phyloP scores from a whole-genome alignment of 2,329 filamentous ascomycete genomes.

The Claviceps purpurea region DNA sequence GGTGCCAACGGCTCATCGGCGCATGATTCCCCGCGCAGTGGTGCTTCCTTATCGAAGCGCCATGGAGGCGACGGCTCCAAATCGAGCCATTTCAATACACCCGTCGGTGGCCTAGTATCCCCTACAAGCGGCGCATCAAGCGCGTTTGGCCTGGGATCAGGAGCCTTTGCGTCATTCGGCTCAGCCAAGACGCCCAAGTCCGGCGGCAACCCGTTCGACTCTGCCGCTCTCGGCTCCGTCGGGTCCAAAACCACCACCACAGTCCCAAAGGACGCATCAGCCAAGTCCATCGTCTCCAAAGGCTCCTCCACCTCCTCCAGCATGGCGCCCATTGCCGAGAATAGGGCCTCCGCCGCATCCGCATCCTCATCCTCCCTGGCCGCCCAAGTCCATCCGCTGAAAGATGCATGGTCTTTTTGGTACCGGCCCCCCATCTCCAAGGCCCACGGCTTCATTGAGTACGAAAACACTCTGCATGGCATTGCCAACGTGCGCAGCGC shows the following conservation, averaged over 20 bases:
- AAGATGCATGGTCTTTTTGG: conserved; percentile 91
- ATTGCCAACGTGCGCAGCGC: conserved; percentile 70
- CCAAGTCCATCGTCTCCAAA: conserved; percentile 17
- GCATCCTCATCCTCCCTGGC: conserved; percentile 21
- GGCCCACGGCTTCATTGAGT: conserved; percentile 74
- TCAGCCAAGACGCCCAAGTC: conserved; percentile 80
- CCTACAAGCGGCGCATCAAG: conserved; percentile 55
- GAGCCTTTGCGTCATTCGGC: conserved; percentile 84
- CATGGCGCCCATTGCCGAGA: conserved; percentile 35
- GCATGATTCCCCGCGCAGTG: conserved; percentile 47
- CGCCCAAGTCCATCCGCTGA: conserved; percentile 44
- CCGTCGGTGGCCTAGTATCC: conserved; percentile 38
- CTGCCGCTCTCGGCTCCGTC: conserved; percentile 39
- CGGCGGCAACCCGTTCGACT: conserved; percentile 66
- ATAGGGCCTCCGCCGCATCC: conserved; percentile 10
- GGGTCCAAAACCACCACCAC: conserved; percentile 18
- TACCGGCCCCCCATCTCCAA: conserved; percentile 94
- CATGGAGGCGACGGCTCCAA: conserved; percentile 57
- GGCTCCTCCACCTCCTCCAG: conserved; percentile 16
- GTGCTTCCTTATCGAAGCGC: conserved; percentile 51
- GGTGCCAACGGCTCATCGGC: conserved; percentile 36
- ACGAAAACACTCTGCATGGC: conserved; percentile 88
- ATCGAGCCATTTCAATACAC: conserved; percentile 66
- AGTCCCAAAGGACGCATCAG: conserved; percentile 16
- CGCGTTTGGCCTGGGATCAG: conserved; percentile 86